Evolutionary conservation across 2,329 filamentous ascomycete genomes (phyloP), one percentile per base, ranked within the genome.

Genomic region (Diaporthe ilicicola): DNA sequence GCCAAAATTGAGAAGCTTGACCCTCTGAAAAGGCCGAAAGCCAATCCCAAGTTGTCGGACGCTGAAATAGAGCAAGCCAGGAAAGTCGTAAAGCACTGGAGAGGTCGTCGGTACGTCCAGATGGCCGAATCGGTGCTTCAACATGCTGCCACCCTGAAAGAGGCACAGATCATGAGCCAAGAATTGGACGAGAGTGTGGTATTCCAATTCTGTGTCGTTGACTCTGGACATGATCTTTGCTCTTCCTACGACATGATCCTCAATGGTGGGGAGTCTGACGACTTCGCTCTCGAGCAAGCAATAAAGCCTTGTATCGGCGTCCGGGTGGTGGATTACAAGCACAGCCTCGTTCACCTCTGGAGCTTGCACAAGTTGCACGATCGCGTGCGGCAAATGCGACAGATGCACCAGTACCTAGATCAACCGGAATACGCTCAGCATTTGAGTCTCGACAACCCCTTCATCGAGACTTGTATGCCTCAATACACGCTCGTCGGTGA

Each of bases 241-340:
- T 99, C 96, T 3, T 97, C 95, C 0, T 99, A 99, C 81, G 96
- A 99, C 80, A 92, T 99, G 82, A 94, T 98, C 4, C 86, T 99
- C 51, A 97, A 97, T 77, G 95, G 94, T 24, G 90, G 92, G 12
- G 95, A 98, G 80, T 94, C 95, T 29, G 89, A 92, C 71, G 95
- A 97, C 77, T 85, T 92, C 39, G 91, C 92, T 22, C 87, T 99
- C 8, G 94, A 97, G 72, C 90, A 92, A 74, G 90, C 93, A 1
- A 89, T 88, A 55, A 98, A 98, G 80, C 96, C 96, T 4, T 98
- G 95, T 81, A 91, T 98, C 54, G 95, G 92, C 1, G 89, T 98
- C 19, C 89, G 96, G 34, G 93, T 98, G 27, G 91, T 98, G 73
- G 95, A 99, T 82, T 98, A 95, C 84, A 93, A 92, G 78, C 90